Evolutionary conservation across 2,329 filamentous ascomycete genomes (phyloP), one percentile per base, ranked within the genome.

Genomic region (Pleoardoris graminearum): DNA sequence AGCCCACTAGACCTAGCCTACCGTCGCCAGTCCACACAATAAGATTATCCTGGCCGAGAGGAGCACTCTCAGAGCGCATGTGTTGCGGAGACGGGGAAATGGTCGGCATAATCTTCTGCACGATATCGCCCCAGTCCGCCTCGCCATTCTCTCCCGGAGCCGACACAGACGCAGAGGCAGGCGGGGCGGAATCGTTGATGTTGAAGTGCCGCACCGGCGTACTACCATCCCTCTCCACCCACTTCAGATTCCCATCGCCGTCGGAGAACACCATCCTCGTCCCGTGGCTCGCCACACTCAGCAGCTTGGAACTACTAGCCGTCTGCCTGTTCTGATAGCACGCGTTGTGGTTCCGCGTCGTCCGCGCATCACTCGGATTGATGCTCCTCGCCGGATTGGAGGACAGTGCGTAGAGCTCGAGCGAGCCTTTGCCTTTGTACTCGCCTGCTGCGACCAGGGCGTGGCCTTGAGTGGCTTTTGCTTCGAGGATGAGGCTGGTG

Each of bases 341-440:
- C 0, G 65, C 63, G n/a, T 54, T 39, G 59, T 87, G 86, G 27
- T 71, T 69, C 0, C 57, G 54, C 1, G 65, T 65, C 0, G 67
- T 70, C 29, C 63, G 55, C 22, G 49, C 56, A 17, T 71, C 57
- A 59, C 60, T 65, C 27, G 69, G 66, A 32, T 68, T 57, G 64
- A 69, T 54, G 47, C 63, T 51, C 57, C 63, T 57, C 57, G 63
- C 48, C 57, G 69, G 61, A 50, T 68, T 45, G 12, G 73, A 74
- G 21, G 75, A 77, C 1, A 90, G 75, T 12, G 85, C 85, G 70
- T 96, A 96, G n/a, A 96, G 76, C 67, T 97, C 93, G 1, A 97
- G 78, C 0, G 89, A 92, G 0, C 93, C 93, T 71, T 94, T 92
- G 27, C 88, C 90, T 62, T 94, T 95, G 76, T 97, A 97, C 68